Conservation (phyloP, 495 filamentous ascomycete species). For the Hyaloscypha bicolor region DNA sequence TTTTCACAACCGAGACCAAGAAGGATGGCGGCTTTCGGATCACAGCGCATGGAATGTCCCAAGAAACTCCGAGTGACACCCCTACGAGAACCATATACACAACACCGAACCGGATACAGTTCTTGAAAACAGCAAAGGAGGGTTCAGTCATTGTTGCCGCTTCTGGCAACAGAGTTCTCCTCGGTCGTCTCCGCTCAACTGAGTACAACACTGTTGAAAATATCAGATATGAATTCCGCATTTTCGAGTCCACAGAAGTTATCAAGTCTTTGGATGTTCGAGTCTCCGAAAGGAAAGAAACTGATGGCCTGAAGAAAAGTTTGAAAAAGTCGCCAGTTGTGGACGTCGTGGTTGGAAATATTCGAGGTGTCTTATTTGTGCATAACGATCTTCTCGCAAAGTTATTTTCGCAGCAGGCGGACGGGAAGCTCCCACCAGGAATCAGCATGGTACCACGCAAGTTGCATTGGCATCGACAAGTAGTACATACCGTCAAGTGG, state of each 20-base stretch:
- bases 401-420: constrained; percentile 37
- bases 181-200: constrained; percentile 38
- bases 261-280: constrained; percentile 61
- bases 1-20: constrained; percentile 43
- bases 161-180: constrained; percentile 39
- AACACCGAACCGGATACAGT: constrained; percentile 27
- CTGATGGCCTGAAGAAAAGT: constrained; percentile 36
- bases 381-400: constrained; percentile 72
- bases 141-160: constrained; percentile 42
- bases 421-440: constrained; percentile 24
- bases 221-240: constrained; percentile 50
- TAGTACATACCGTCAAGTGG: constrained; percentile 81
- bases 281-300: constrained; percentile 31
- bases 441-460: constrained; percentile 40
- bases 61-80: constrained; percentile 29
- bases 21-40: constrained; percentile 42
- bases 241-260: constrained; percentile 52
- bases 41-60: constrained; percentile 40
- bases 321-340: constrained; percentile 43
- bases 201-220: constrained; percentile 37
- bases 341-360: constrained; percentile 76
- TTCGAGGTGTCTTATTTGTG: constrained; percentile 72
- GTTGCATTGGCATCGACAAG: constrained; percentile 89
- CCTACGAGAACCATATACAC: constrained; percentile 33
- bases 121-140: constrained; percentile 31